These are phyloP conservation scores for Panaeolus cyanescens DNA, from an alignment of 768 basidiomycete species.

Conservation along the genomic window DNA sequence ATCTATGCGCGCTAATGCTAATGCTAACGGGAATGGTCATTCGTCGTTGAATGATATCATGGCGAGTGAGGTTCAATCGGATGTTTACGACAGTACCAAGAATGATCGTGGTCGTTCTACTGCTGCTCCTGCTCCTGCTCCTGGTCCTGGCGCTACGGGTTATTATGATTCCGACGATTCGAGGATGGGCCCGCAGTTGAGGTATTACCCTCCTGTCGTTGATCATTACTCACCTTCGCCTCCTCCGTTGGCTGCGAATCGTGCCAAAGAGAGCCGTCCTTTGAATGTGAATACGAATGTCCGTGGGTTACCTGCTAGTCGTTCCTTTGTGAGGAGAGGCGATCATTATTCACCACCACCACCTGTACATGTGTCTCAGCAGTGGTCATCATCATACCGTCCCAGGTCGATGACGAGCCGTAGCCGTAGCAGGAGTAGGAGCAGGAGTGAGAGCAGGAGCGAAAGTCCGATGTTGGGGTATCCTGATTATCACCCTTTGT, in stretches of 20 bases:
- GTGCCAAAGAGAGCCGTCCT: not conserved
- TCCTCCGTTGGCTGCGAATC: not conserved
- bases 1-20: not conserved
- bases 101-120: not conserved
- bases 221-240: not conserved
- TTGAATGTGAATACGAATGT: not conserved
- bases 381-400: not conserved
- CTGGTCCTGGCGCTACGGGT: not conserved
- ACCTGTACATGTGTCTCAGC: not conserved
- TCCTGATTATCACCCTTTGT: not conserved
- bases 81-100: not conserved
- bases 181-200: not conserved
- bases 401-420: not conserved
- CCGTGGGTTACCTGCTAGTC: slow-evolving; percentile 9
- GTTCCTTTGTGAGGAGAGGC: slow-evolving; percentile 6
- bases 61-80: not conserved
- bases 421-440: not conserved
- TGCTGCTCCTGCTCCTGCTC: not conserved
- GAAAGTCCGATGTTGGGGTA: slow-evolving; percentile 2
- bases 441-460: not conserved
- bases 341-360: slow-evolving; percentile 19
- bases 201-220: not conserved
- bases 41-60: not conserved
- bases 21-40: not conserved
- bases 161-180: not conserved